phyloP scores from a whole-genome alignment of 2,329 filamentous ascomycete species.

The Ascomycota sp. region DNA sequence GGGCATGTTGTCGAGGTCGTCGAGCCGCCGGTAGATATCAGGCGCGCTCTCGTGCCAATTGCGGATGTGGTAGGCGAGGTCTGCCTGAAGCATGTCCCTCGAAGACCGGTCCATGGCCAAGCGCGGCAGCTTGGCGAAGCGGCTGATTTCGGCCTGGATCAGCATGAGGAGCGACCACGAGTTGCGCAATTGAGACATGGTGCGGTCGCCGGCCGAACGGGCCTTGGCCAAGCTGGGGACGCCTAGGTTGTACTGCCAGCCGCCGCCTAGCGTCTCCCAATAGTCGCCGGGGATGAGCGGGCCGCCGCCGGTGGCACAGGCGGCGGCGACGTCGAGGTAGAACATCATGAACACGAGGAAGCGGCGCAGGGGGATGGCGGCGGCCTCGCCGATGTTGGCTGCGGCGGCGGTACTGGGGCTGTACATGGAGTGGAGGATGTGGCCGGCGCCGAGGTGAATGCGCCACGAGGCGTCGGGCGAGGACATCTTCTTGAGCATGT shows the following conservation, averaged over 20 bases:
- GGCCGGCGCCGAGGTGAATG: slow-evolving; percentile 17
- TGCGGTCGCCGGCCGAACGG: slow-evolving; percentile 1
- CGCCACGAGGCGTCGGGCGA: slow-evolving; percentile 12
- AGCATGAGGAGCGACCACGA: slow-evolving; percentile 5
- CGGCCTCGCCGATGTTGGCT: not conserved
- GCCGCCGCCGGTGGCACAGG: slow-evolving; percentile 15
- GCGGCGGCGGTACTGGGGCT: slow-evolving; percentile 1
- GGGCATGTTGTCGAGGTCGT: not conserved
- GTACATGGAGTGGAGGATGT: slow-evolving; percentile 11
- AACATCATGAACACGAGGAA: slow-evolving; percentile 18
- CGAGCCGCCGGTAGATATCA: slow-evolving; percentile 2
- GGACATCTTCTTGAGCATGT: slow-evolving; percentile 4
- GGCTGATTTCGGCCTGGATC: slow-evolving; percentile 4
- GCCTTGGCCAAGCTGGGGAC: slow-evolving; percentile 3
- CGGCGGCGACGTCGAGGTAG: slow-evolving; percentile 17
- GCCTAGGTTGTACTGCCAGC: slow-evolving; percentile 13
- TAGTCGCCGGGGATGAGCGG: slow-evolving; percentile 16
- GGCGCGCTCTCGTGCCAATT: slow-evolving; percentile 4
- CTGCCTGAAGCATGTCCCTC: slow-evolving; percentile 1
- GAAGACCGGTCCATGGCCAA: slow-evolving; percentile 1
- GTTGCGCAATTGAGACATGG: slow-evolving; percentile 3
- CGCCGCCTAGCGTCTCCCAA: slow-evolving; percentile 15
- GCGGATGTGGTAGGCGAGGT: slow-evolving; percentile 2
- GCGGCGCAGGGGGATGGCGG: slow-evolving; percentile 3
- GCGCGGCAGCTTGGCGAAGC: slow-evolving; percentile 2